These are phyloP conservation scores for Megacollybia marginata DNA, from an alignment of 768 basidiomycete species.

Conservation along the genomic window DNA sequence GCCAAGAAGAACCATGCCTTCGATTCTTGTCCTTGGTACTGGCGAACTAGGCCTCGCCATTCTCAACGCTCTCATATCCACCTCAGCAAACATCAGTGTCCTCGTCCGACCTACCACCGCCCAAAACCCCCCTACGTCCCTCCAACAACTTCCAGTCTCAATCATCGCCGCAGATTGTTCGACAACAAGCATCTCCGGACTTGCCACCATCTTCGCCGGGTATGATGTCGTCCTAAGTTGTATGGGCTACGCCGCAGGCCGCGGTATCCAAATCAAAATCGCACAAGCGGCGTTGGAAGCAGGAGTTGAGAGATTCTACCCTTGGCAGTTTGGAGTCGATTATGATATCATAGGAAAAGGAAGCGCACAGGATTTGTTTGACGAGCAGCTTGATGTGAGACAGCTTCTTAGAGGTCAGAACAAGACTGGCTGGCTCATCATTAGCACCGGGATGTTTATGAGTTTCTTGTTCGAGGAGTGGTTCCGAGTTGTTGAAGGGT, in stretches of 20 bases:
- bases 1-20: neutral
- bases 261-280: slow-evolving; percentile 19
- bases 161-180: slow-evolving; percentile 13
- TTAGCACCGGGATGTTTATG: slow-evolving; percentile 23
- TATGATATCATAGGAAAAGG: slow-evolving; percentile 24
- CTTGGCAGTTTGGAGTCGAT: slow-evolving; percentile 30
- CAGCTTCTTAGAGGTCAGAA: slow-evolving; percentile 18
- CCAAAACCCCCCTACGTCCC: slow-evolving; percentile 1
- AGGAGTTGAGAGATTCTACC: slow-evolving; percentile 18
- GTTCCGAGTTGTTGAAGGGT: slow-evolving; percentile 20
- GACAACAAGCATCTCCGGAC: slow-evolving; percentile 1
- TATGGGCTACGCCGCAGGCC: slow-evolving; percentile 16
- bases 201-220: slow-evolving; percentile 11
- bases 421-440: slow-evolving; percentile 18
- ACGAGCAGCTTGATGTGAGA: slow-evolving; percentile 27
- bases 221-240: slow-evolving; percentile 16
- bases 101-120: slow-evolving; percentile 12
- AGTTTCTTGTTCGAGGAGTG: slow-evolving; percentile 18
- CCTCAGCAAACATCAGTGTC: slow-evolving; percentile 6
- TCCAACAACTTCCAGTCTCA: slow-evolving; percentile 9
- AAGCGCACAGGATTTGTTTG: slow-evolving; percentile 22
- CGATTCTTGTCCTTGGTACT: slow-evolving; percentile 18
- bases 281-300: slow-evolving; percentile 19
- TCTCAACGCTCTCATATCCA: slow-evolving; percentile 8
- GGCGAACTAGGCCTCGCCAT: slow-evolving; percentile 19